Conservation (phyloP, 176 grass and related monocot species). For the Pontederia crassipes region DNA sequence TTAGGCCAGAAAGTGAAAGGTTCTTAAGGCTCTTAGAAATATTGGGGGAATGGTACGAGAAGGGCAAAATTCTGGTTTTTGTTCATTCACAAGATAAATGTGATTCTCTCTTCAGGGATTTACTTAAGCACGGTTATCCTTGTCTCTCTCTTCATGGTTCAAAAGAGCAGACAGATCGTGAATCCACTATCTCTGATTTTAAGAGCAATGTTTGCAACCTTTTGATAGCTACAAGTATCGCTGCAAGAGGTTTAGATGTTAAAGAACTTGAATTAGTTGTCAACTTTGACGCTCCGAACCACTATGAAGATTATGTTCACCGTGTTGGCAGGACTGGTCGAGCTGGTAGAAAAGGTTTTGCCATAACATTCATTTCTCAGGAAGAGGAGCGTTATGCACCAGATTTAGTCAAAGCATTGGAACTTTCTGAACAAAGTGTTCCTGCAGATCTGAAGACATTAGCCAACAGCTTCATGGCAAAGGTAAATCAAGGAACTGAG, state of each 20-base stretch:
- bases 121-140: slow-evolving; percentile 86
- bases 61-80: slow-evolving; percentile 97
- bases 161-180: slow-evolving; percentile 93
- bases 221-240: slow-evolving; percentile 82
- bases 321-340: slow-evolving; percentile 91
- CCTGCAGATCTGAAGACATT: slow-evolving; percentile 74
- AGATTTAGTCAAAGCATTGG: slow-evolving; percentile 89
- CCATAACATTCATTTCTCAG: slow-evolving; percentile 87
- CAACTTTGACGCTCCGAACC: slow-evolving; percentile 93
- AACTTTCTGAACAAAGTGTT: slow-evolving; percentile 78
- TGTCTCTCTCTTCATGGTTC: slow-evolving; percentile 82
- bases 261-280: slow-evolving; percentile 93
- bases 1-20: slow-evolving; percentile 64
- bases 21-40: slow-evolving; percentile 79
- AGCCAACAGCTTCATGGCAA: slow-evolving; percentile 78
- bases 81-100: slow-evolving; percentile 99
- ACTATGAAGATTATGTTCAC: slow-evolving; percentile 99
- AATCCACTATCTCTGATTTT: slow-evolving; percentile 89
- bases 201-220: slow-evolving; percentile 83
- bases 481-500: slow-evolving; percentile 88
- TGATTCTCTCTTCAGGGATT: slow-evolving; percentile 84
- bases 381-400: slow-evolving; percentile 87
- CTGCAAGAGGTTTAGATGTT: slow-evolving; percentile 89
- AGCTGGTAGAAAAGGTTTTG: slow-evolving; percentile 77
- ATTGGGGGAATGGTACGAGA: slow-evolving; percentile 79